phyloP scores from a whole-genome alignment of 441 rosid species.

The Populus hybrid region DNA sequence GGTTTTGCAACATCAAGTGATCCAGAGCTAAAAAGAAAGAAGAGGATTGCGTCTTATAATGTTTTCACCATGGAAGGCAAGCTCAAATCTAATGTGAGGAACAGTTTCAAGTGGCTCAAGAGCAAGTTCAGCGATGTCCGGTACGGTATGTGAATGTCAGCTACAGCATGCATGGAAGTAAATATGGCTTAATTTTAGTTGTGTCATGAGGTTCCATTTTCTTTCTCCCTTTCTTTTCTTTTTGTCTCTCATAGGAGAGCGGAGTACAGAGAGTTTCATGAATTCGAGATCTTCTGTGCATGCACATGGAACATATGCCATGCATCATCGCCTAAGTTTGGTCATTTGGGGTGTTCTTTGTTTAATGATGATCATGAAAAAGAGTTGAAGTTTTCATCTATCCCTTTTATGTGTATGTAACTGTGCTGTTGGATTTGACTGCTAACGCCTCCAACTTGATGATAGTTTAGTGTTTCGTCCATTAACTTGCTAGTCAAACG shows the following conservation, averaged over 20 bases:
- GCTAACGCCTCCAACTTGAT: background rate
- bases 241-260: background rate
- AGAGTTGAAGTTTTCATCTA: background rate
- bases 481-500: background rate
- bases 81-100: slow-evolving; percentile 66
- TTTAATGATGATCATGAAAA: background rate
- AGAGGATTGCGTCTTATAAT: slow-evolving; percentile 81
- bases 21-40: slow-evolving; percentile 84
- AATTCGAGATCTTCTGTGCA: background rate
- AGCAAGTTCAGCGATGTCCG: slow-evolving; percentile 55
- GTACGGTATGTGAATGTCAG: slow-evolving; percentile 30
- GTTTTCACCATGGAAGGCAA: slow-evolving; percentile 67
- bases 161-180: background rate
- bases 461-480: background rate
- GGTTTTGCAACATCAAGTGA: slow-evolving; percentile 50
- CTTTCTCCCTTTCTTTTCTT: background rate
- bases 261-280: background rate
- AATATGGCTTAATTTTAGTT: background rate
- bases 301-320: background rate
- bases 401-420: background rate
- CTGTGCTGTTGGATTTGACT: background rate
- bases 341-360: background rate
- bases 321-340: background rate
- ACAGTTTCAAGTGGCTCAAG: slow-evolving; percentile 92
- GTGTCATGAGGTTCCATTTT: background rate